These are phyloP conservation scores for Prunus persica DNA, from an alignment of 306 rosid species.

Conservation along the genomic window Prunus_persica_NCBIv2 NC_034013.1:18127001-18127500, in stretches of 20 bases:
- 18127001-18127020: background rate
- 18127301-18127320: slow-evolving; percentile 25
- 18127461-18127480: slow-evolving; percentile 55
- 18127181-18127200: slow-evolving; percentile 24
- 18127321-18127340: slow-evolving; percentile 31
- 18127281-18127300: slow-evolving; percentile 33
- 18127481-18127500: background rate
- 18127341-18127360: slow-evolving; percentile 14
- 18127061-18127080: background rate
- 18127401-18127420: slow-evolving; percentile 18
- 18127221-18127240: slow-evolving; percentile 45
- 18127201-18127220: slow-evolving; percentile 64
- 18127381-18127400: slow-evolving; percentile 6
- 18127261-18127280: slow-evolving; percentile 41
- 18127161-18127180: slow-evolving; percentile 2
- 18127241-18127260: slow-evolving; percentile 42
- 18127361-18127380: slow-evolving; percentile 1
- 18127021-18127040: background rate
- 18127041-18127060: background rate
- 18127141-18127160: background rate
- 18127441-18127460: slow-evolving; percentile 43
- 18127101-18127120: background rate
- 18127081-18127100: background rate
- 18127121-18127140: background rate
- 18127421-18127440: slow-evolving; percentile 50